Base-by-base conservation (phyloP, 495 filamentous ascomycete genomes). In the Entonaema liquescens region DNA sequence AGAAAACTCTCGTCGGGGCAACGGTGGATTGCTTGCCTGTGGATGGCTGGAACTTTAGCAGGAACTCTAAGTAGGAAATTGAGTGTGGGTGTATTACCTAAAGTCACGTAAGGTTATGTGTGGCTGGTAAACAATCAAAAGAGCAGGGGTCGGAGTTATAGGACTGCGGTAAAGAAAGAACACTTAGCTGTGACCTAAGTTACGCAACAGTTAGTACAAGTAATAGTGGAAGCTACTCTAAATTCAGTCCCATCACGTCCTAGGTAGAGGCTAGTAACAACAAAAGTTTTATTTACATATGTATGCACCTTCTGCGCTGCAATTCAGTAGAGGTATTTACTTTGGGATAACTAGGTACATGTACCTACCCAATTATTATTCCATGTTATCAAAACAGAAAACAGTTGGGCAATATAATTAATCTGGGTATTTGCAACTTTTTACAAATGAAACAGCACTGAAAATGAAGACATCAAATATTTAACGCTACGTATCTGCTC, bases 1-100 rank as follows among this genome's bases (percentile, higher is more conserved):
- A 75, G 70, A 77, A 73, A 73, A 57, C 62, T 73, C 75, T 78
- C 74, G 76, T 76, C 74, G 69, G 72, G 75, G 71, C 74, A 76
- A 76, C 74, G 64, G 70, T 66, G 68, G 73, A 73, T 68, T 55
- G 67, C 44, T 62, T n/a, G 25, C 40, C n/a, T 47, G 12, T 69
- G 64, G 65, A 62, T 69, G 50, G 53, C 29, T 69, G 50, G 61
- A 57, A 33, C 11, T 31, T 33, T 65, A 21, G 44, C n/a, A n/a
- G 59, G 64, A 47, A 8, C 4, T 33, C 21, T 49, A 2, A 12
- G 35, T 15, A 38, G 29, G 29, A 40, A 40, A 40, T 40, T 40
- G 38, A 40, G 38, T n/a, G n/a, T 5, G 38, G 38, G 8, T 5
- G 42, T 21, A 12, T 23, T 53, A 55, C 28, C 33, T 7, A 57